Conservation (phyloP, 345 rosid genomes). For the Gossypium sturtianum region DNA sequence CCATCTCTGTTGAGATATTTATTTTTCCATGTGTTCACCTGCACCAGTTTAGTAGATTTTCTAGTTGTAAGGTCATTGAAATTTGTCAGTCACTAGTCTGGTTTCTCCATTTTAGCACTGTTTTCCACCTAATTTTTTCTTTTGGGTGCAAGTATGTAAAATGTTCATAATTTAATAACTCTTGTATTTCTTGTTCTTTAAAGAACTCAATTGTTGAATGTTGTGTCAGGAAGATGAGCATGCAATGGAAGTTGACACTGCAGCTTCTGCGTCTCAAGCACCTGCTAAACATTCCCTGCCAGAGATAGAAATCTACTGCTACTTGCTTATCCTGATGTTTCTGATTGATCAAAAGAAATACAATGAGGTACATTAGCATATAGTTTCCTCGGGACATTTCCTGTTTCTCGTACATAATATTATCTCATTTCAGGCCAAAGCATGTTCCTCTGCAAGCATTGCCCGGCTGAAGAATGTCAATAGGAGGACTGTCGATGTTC, state of each 20-base stretch:
- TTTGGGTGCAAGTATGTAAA: not conserved
- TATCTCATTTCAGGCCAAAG: conserved; percentile 36
- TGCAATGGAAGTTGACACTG: conserved; percentile 56
- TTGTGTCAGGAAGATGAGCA: conserved; percentile 41
- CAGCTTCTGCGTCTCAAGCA: conserved; percentile 30
- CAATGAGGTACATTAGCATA: conserved; percentile 28
- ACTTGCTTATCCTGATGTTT: conserved; percentile 41
- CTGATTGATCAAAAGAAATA: conserved; percentile 53
- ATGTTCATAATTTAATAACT: not conserved
- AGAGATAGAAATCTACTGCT: conserved; percentile 46
- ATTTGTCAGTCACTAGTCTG: not conserved
- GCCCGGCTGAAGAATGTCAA: conserved; percentile 40
- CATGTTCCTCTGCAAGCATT: conserved; percentile 49
- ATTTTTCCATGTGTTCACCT: not conserved
- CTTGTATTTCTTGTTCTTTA: not conserved
- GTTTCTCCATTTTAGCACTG: not conserved
- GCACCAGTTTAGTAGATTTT: not conserved
- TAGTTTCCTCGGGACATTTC: not conserved
- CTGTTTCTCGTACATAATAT: not conserved
- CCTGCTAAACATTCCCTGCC: conserved; percentile 33
- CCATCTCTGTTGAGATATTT: not conserved
- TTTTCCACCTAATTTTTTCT: not conserved
- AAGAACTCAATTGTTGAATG: not conserved
- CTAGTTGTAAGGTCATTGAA: not conserved
- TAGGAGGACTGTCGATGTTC: conserved; percentile 49